Base-by-base conservation (phyloP, 495 filamentous ascomycete species). In the Acidomyces sp. region DNA sequence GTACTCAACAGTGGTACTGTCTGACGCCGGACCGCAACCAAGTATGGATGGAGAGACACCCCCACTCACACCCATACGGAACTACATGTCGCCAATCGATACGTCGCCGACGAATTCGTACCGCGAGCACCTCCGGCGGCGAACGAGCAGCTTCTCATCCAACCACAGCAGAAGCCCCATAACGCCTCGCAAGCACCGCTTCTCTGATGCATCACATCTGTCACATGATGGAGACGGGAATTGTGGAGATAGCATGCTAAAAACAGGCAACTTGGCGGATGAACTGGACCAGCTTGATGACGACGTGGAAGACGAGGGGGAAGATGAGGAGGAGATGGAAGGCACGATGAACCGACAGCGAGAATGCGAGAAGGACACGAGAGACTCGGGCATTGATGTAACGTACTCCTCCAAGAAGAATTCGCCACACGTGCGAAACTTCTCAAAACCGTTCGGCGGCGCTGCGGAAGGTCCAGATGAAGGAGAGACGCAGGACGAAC, bases 221-320 rank as follows among this genome's bases (percentile, higher is more conserved):
- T 52, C 48, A 5, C 40, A 52, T 20, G 48, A 47, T 36, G 26
- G 41, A 1, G 28, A 37, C 6, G 38, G 42, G 18, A 28, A 29
- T 1, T 33, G 48, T 17, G 48, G 36, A 13, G 43, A 44, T 19
- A 35, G 43, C 1, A 49, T 38, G 15, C 27, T 33, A 12, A 49
- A 45, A n/a, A 17, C 49, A 26, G 53, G 53, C 3, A 55, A 50
- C 33, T 36, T 55, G 33, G 53, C 47, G 6, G 51, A 54, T 24
- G 51, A 54, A 37, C 30, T 54, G 16, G 51, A 41, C 12, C 29
- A 47, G 19, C 11, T 48, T 27, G 43, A 49, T 27, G 51, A 53
- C 16, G 51, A 45, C 1, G 45, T 48, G n/a, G 43, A 47, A 3
- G 18, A 44, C 11, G 39, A 45, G 12, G 34, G 46, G 13, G 41